Evolutionary conservation across 2,329 filamentous ascomycete species (phyloP).

Genomic region (Neopestalotiopsis rosae): DNA sequence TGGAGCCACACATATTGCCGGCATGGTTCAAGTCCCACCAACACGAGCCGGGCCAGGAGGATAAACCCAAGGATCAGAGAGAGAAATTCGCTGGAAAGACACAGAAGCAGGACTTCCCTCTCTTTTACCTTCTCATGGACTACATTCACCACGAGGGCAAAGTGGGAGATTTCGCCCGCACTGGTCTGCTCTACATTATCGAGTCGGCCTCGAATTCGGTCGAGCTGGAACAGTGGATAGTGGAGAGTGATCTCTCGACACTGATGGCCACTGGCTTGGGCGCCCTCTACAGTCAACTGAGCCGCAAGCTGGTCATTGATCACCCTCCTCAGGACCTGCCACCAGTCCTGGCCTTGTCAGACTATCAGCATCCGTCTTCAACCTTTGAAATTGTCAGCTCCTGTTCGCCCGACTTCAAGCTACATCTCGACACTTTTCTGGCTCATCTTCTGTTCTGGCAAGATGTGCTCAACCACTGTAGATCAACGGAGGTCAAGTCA

Average conservation of each 20-base stretch:
- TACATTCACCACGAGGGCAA: slow-evolving; percentile 96
- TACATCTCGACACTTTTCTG: slow-evolving; percentile 91
- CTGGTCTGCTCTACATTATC: slow-evolving; percentile 92
- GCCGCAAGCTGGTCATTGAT: slow-evolving; percentile 81
- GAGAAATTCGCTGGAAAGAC: slow-evolving; percentile 83
- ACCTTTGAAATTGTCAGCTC: slow-evolving; percentile 76
- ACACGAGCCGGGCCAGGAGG: slow-evolving; percentile 39
- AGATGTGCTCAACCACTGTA: slow-evolving; percentile 94
- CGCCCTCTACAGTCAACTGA: slow-evolving; percentile 70
- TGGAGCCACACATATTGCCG: slow-evolving; percentile 84
- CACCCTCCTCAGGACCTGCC: slow-evolving; percentile 78
- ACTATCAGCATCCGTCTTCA: slow-evolving; percentile 77
- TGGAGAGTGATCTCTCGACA: slow-evolving; percentile 94
- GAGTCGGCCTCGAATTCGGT: slow-evolving; percentile 87
- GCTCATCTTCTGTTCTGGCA: slow-evolving; percentile 98
- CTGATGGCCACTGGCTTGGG: slow-evolving; percentile 96
- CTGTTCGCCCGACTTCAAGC: slow-evolving; percentile 76
- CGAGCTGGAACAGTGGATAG: slow-evolving; percentile 90
- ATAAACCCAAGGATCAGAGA: slow-evolving; percentile 51
- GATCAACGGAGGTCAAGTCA: slow-evolving; percentile 87
- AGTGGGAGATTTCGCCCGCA: slow-evolving; percentile 93
- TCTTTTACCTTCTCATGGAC: slow-evolving; percentile 95
- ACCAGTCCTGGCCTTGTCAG: slow-evolving; percentile 85
- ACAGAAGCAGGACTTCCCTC: slow-evolving; percentile 89
- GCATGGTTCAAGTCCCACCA: slow-evolving; percentile 83